Evolutionary conservation across 768 basidiomycete genomes (phyloP).

Genomic region (Agaricus subrufescens): DNA sequence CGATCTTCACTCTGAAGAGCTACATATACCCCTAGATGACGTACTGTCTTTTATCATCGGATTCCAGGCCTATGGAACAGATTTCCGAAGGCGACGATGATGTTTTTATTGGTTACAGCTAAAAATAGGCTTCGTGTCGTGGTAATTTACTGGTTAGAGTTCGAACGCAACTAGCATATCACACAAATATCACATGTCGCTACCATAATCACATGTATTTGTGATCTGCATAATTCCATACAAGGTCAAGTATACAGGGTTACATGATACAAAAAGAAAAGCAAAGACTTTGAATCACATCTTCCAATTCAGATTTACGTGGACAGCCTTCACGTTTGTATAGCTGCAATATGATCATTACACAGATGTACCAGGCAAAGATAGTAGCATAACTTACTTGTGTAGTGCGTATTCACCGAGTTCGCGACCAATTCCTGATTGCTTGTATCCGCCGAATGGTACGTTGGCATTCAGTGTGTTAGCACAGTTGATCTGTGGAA

Average conservation of each 20-base stretch:
- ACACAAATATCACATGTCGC: too few relatives aligned
- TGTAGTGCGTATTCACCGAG: conserved; percentile 71
- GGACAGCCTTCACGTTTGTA: conserved; percentile 66
- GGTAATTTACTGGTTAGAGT: too few relatives aligned
- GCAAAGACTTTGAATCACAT: conserved; percentile 13
- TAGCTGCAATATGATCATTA: conserved; percentile 35
- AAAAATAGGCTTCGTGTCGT: too few relatives aligned
- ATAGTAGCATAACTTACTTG: conserved; percentile 34
- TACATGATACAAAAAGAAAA: neutral
- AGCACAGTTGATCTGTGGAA: conserved; percentile 39
- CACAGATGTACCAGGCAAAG: neutral
- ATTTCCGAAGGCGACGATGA: too few relatives aligned
- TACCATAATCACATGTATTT: neutral
- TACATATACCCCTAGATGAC: too few relatives aligned
- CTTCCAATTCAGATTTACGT: conserved; percentile 48
- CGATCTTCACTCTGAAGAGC: too few relatives aligned
- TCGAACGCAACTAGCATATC: too few relatives aligned
- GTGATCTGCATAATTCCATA: neutral
- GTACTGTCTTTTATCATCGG: too few relatives aligned
- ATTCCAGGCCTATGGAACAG: too few relatives aligned
- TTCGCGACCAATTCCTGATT: conserved; percentile 78
- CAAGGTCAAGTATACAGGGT: neutral
- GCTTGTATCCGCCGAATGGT: conserved; percentile 87
- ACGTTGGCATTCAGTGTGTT: conserved; percentile 49
- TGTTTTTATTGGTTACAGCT: too few relatives aligned